These are phyloP conservation scores for Gossypium schwendimanii DNA, from an alignment of 441 rosid genomes.

Conservation along the genomic window DNA sequence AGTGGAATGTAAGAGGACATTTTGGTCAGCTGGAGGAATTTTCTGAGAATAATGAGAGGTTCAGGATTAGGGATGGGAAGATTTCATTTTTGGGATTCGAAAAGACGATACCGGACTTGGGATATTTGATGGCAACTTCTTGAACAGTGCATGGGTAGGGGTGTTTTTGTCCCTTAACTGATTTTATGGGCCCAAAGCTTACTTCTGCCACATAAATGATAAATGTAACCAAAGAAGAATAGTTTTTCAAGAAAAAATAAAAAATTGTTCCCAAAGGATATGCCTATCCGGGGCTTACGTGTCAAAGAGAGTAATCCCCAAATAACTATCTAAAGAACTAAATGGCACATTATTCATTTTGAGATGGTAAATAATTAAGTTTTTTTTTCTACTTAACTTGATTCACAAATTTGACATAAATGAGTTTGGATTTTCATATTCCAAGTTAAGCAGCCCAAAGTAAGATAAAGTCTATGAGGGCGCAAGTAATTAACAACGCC, in stretches of 20 bases:
- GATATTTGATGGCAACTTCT: not conserved
- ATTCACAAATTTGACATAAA: too few species aligned
- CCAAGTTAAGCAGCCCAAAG: too few species aligned
- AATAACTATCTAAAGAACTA: not conserved
- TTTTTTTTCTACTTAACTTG: too few species aligned
- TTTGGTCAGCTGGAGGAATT: not conserved
- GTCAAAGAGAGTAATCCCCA: not conserved
- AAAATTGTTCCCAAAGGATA: not conserved
- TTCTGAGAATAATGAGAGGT: not conserved
- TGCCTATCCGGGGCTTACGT: not conserved
- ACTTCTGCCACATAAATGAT: not conserved
- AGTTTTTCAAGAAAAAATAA: not conserved
- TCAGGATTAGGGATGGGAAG: not conserved
- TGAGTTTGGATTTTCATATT: too few species aligned
- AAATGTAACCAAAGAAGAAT: not conserved
- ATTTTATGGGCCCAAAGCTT: not conserved
- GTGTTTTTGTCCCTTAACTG: constrained; percentile 10
- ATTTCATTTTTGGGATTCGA: not conserved
- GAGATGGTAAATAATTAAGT: too few species aligned
- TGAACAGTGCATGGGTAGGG: not conserved
- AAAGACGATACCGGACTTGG: constrained; percentile 12
- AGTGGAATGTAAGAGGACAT: not conserved
- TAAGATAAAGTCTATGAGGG: too few species aligned
- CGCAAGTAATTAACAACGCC: too few species aligned
- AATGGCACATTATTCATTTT: too few species aligned